Evolutionary conservation across 2,329 filamentous ascomycete species (phyloP).

Genomic region (Elsinoe necatrix): DNA sequence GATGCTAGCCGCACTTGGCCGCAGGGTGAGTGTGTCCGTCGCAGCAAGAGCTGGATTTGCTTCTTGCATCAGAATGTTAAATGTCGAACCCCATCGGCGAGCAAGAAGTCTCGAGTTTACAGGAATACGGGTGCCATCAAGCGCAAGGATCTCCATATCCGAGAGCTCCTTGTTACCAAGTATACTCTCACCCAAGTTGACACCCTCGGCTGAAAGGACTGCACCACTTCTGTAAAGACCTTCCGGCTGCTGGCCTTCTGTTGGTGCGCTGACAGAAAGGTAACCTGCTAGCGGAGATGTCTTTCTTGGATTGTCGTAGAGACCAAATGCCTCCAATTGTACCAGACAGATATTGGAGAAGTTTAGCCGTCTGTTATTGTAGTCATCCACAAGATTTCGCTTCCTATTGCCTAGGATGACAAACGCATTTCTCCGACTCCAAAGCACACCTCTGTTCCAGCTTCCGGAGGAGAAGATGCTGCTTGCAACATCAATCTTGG

Average conservation of each 20-base stretch:
- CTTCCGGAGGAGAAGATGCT: slow-evolving; percentile 94
- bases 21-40: slow-evolving; percentile 64
- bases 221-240: slow-evolving; percentile 63
- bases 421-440: slow-evolving; percentile 89
- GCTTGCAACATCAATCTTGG: slow-evolving; percentile 86
- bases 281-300: slow-evolving; percentile 72
- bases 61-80: slow-evolving; percentile 82
- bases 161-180: slow-evolving; percentile 73
- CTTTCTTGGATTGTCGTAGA: slow-evolving; percentile 90
- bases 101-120: slow-evolving; percentile 86
- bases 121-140: slow-evolving; percentile 82
- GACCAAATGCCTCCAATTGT: slow-evolving; percentile 90
- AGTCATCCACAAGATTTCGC: slow-evolving; percentile 89
- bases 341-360: slow-evolving; percentile 96
- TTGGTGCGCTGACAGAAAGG: slow-evolving; percentile 67
- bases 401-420: slow-evolving; percentile 92
- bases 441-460: slow-evolving; percentile 92
- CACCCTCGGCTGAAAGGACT: slow-evolving; percentile 65
- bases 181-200: slow-evolving; percentile 76
- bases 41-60: slow-evolving; percentile 60
- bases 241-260: slow-evolving; percentile 32
- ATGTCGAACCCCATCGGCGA: slow-evolving; percentile 88
- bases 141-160: slow-evolving; percentile 94
- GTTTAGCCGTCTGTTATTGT: slow-evolving; percentile 95
- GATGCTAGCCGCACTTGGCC: slow-evolving; percentile 47